phyloP scores from a whole-genome alignment of 2,329 filamentous ascomycete genomes.

The Trichophyton mentagrophytes region DNA sequence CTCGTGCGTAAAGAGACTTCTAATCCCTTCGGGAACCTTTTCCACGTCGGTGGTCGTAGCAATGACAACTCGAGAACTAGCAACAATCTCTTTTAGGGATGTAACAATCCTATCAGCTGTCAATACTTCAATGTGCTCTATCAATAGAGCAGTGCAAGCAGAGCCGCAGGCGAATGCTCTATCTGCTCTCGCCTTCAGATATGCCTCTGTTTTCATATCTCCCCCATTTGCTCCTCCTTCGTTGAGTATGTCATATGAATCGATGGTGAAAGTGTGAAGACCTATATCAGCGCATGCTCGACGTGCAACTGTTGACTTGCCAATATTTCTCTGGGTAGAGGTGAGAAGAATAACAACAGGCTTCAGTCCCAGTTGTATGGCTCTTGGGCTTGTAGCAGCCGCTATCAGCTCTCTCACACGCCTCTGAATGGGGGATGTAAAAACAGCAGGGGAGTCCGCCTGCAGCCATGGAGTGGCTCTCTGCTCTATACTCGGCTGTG shows the following conservation, averaged over 20 bases:
- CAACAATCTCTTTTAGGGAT: conserved; percentile 69
- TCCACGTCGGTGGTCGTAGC: conserved; percentile 93
- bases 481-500: conserved; percentile 31
- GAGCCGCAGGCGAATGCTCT: conserved; percentile 78
- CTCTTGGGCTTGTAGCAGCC: conserved; percentile 75
- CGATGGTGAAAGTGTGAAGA: conserved; percentile 75
- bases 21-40: conserved; percentile 79
- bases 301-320: conserved; percentile 67
- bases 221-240: conserved; percentile 75
- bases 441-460: conserved; percentile 28
- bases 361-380: conserved; percentile 75
- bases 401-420: conserved; percentile 73
- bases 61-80: conserved; percentile 69
- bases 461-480: conserved; percentile 27
- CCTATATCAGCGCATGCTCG: conserved; percentile 79
- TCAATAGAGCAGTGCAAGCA: conserved; percentile 68
- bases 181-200: conserved; percentile 75
- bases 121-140: conserved; percentile 80
- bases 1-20: conserved; percentile 88
- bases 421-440: conserved; percentile 47
- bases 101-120: conserved; percentile 82
- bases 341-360: conserved; percentile 77
- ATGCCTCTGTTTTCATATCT: conserved; percentile 88
- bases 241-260: conserved; percentile 88
- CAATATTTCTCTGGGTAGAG: conserved; percentile 85